Evolutionary conservation across 1,284 basidiomycete species (phyloP).

Genomic region (Sparassis latifolia): DNA sequence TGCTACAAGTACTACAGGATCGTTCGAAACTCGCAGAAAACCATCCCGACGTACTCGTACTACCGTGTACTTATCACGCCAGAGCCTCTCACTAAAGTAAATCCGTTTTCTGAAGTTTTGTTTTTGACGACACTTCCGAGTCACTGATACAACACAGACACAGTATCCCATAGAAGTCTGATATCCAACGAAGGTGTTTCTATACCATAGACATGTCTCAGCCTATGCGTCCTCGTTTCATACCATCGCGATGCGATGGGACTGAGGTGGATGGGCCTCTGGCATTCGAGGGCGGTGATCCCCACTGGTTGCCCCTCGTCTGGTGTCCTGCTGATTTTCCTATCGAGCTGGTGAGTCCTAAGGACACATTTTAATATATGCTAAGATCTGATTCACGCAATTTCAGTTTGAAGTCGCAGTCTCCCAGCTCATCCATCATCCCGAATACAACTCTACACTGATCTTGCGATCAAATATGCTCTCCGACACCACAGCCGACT

Average conservation of each 20-base stretch:
- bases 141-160: too few relatives aligned
- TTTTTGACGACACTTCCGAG: too few relatives aligned
- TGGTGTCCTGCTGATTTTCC: slow-evolving; percentile 37
- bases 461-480: slow-evolving; percentile 72
- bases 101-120: too few relatives aligned
- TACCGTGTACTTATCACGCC: too few relatives aligned
- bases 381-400: slow-evolving; percentile 1
- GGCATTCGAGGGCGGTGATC: background rate
- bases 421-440: slow-evolving; percentile 66
- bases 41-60: too few relatives aligned
- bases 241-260: too few relatives aligned
- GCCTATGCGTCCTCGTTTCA: slow-evolving; percentile 8
- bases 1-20: too few relatives aligned
- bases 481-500: slow-evolving; percentile 33
- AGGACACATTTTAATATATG: background rate
- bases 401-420: slow-evolving; percentile 59
- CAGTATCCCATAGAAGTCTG: too few relatives aligned
- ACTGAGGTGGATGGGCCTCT: background rate
- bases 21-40: too few relatives aligned
- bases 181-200: too few relatives aligned
- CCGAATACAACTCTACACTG: slow-evolving; percentile 79
- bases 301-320: slow-evolving; percentile 32
- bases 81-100: too few relatives aligned
- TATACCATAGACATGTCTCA: background rate
- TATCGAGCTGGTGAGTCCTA: slow-evolving; percentile 31